Base-by-base conservation (phyloP, 805 yeast genomes). In the Cyberlindnera veronae region DNA sequence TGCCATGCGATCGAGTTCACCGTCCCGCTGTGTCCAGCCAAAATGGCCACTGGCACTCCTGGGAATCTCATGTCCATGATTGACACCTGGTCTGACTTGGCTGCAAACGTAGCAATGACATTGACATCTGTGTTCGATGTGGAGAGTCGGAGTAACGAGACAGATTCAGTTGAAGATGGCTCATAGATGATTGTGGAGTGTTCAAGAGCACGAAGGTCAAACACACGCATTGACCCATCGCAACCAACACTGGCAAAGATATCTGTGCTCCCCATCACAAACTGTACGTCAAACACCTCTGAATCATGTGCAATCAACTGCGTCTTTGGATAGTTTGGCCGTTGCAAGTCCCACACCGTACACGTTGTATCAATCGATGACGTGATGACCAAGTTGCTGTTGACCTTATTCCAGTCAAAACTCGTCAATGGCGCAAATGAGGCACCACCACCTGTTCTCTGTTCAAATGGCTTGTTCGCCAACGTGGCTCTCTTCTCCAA, bases 231-330 rank as follows among this genome's bases (percentile, higher is more conserved):
- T 14, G 95, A 83, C 0, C 99, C 99, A 63, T 93, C 99, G 38
- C 89, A 90, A 3, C 97, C 95, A 39, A 91, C 95, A 39, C 93
- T 83, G 34, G 95, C 86, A 63, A 93, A 93, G 20, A 90, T 73
- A 55, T 84, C 74, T 32, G 83, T 77, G 26, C 85, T 77, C 14
- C 81, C 80, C 36, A 83, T 77, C 36, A 90, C 66, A 60, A 89
- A 93, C 47, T 84, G 77, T 22, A 90, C 98, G 60, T 93, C 99
- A 60, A 78, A 87, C 4, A 93, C 99, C 61, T 89, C 97, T 48
- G 83, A 79, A 60, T 93, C 99, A 62, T 93, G 99, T 0, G 99
- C 98, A 49, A 93, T 93, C 34, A 93, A 69, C 64, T 93, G 97
- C 1, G 98, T 91, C 57, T 84, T 85, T 13, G 95, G 95, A 4